phyloP scores from a whole-genome alignment of 345 rosid species.

The Eucalyptus albens region DNA sequence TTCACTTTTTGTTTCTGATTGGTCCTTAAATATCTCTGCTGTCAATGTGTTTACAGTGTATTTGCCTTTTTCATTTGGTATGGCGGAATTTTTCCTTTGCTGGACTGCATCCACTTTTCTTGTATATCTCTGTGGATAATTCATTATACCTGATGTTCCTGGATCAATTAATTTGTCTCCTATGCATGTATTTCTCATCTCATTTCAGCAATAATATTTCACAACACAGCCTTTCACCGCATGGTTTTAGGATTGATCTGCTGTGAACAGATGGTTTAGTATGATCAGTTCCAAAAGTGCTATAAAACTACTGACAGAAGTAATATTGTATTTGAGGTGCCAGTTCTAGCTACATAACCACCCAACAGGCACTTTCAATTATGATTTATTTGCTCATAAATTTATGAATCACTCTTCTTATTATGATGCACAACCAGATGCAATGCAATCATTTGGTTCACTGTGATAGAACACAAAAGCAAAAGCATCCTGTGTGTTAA shows the following conservation, averaged over 20 bases:
- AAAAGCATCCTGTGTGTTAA: not conserved
- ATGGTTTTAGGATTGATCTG: not conserved
- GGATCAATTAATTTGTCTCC: not conserved
- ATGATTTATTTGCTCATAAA: not conserved
- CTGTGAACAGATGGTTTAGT: not conserved
- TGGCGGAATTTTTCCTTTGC: not conserved
- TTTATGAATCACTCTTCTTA: not conserved
- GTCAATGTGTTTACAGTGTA: not conserved
- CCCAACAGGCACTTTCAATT: not conserved
- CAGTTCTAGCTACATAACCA: not conserved
- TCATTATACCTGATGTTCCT: not conserved
- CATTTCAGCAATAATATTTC: not conserved
- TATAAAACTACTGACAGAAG: not conserved
- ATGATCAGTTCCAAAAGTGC: not conserved
- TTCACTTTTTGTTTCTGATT: constrained; percentile 64
- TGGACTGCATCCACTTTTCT: not conserved
- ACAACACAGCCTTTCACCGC: not conserved
- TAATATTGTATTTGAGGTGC: not conserved
- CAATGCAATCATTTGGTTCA: not conserved
- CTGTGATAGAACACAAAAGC: not conserved
- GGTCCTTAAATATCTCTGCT: constrained; percentile 5
- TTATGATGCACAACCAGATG: not conserved
- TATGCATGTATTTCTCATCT: not conserved
- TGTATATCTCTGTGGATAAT: not conserved
- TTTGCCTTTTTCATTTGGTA: not conserved